Evolutionary conservation across 2,329 filamentous ascomycete species (phyloP).

Genomic region (Sphaerulina vaccinii): DNA sequence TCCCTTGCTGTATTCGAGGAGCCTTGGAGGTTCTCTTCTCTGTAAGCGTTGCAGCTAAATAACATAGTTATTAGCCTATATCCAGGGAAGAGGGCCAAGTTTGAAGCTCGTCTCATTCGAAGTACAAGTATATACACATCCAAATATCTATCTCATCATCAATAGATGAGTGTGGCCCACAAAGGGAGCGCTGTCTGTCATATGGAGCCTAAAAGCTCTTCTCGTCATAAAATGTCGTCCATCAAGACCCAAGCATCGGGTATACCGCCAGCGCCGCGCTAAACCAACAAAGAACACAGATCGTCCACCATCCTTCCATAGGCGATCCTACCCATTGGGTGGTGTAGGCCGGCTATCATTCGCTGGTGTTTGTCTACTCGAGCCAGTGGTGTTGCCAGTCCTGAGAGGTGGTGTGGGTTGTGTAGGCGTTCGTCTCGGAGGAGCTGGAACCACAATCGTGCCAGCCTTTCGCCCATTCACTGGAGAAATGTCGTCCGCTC

Average conservation of each 20-base stretch:
- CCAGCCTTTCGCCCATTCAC: constrained; percentile 18
- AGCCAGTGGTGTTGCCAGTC: constrained; percentile 1
- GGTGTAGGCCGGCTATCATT: not conserved
- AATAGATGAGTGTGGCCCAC: not conserved
- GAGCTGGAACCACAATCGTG: constrained; percentile 32
- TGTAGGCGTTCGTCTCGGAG: constrained; percentile 19
- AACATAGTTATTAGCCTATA: too few species aligned
- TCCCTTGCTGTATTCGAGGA: too few species aligned
- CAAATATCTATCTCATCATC: not conserved
- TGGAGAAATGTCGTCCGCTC: constrained; percentile 35
- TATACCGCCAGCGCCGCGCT: constrained; percentile 18
- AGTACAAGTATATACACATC: not conserved
- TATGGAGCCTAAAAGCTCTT: not conserved
- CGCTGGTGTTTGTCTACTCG: constrained; percentile 1
- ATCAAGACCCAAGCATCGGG: not conserved
- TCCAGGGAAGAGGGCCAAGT: not conserved
- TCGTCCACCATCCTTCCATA: not conserved
- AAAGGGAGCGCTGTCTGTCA: not conserved
- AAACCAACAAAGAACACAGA: constrained; percentile 7
- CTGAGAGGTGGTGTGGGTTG: constrained; percentile 9
- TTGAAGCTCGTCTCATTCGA: not conserved
- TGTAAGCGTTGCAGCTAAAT: too few species aligned
- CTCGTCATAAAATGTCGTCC: not conserved
- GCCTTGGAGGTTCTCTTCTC: too few species aligned
- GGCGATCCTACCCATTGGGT: not conserved